These are phyloP conservation scores for Maudiozyma turicensis DNA, from an alignment of 805 yeast species.

Conservation along the genomic window DNA sequence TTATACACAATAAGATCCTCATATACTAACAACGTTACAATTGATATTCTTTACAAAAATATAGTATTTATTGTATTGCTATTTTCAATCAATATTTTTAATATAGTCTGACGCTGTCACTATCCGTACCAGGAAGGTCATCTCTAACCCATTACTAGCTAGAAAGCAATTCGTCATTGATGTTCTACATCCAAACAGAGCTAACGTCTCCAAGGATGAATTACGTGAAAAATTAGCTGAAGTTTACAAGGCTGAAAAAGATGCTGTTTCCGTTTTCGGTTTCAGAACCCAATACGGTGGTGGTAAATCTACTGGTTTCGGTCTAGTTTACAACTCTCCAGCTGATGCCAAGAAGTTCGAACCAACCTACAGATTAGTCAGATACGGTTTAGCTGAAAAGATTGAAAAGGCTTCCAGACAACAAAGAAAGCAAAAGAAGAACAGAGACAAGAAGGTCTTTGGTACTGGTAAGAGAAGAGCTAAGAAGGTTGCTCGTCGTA, in stretches of 20 bases:
- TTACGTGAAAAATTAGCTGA: conserved; percentile 89
- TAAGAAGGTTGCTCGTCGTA: conserved; percentile 85
- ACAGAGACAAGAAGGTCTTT: conserved; percentile 97
- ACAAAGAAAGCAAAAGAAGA: conserved; percentile 99
- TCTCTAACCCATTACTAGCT: conserved; percentile 97
- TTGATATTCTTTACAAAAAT: too few species aligned
- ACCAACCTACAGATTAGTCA: conserved; percentile 98
- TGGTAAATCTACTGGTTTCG: conserved; percentile 98
- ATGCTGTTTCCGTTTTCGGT: conserved; percentile 94
- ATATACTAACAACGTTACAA: conserved; percentile 1
- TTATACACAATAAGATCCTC: not conserved
- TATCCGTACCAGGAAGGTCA: conserved; percentile 97
- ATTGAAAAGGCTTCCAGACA: conserved; percentile 98
- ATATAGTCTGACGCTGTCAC: conserved; percentile 98
- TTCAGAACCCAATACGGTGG: conserved; percentile 99
- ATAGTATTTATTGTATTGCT: not conserved
- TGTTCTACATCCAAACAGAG: conserved; percentile 98
- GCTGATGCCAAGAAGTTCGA: conserved; percentile 98
- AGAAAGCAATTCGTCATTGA: conserved; percentile 99
- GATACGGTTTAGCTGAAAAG: conserved; percentile 95
- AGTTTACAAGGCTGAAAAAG: conserved; percentile 85
- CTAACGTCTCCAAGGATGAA: conserved; percentile 98
- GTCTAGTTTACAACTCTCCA: conserved; percentile 94
- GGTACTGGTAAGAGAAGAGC: conserved; percentile 96
- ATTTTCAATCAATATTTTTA: not conserved